Evolutionary conservation across 805 yeast genomes (phyloP).

Genomic region (Nakazawaea sp.): DNA sequence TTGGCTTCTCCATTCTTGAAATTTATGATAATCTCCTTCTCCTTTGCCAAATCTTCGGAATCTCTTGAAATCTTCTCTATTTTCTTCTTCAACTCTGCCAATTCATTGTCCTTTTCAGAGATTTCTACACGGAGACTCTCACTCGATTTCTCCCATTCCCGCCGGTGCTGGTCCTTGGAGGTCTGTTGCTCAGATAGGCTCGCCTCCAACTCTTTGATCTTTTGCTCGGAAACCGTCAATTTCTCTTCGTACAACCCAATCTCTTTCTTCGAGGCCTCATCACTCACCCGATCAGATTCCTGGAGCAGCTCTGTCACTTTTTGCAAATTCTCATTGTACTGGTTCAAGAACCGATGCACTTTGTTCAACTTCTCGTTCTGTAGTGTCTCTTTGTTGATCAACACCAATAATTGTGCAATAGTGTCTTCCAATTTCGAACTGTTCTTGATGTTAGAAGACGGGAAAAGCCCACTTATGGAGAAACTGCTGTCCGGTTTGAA

Average conservation of each 20-base stretch:
- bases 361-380: conserved; percentile 51
- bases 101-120: neutral
- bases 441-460: conserved; percentile 53
- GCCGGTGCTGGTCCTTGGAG: neutral
- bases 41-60: conserved; percentile 7
- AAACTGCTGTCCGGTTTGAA: conserved; percentile 40
- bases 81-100: neutral
- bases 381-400: conserved; percentile 50
- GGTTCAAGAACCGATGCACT: conserved; percentile 45
- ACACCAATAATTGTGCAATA: conserved; percentile 45
- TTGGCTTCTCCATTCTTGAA: conserved; percentile 19
- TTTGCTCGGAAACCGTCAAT: too few relatives aligned
- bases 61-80: neutral
- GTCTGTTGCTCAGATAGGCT: neutral
- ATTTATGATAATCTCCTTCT: conserved; percentile 15
- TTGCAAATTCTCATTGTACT: conserved; percentile 28
- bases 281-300: neutral
- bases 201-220: neutral
- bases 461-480: conserved; percentile 47
- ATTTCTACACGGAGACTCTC: too few relatives aligned
- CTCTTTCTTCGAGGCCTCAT: neutral
- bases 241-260: too few relatives aligned
- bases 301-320: neutral
- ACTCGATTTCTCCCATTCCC: neutral
- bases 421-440: conserved; percentile 49